Base-by-base conservation (phyloP, 176 grass and related monocot genomes). In the Raddia guianensis region DNA sequence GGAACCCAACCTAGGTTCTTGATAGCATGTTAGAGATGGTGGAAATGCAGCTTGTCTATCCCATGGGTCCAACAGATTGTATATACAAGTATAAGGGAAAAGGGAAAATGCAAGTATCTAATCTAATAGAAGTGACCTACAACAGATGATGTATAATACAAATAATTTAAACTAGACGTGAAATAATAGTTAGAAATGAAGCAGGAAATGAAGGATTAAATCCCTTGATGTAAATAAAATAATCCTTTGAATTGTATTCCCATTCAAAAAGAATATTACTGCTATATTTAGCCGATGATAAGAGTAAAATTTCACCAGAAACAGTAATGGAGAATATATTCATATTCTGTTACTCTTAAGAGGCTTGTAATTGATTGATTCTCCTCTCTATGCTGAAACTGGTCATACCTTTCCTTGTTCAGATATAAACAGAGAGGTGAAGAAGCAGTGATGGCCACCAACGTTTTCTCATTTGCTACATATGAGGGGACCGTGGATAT, bases 351-450 rank as follows among this genome's bases (percentile, higher is more conserved):
- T 79, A 54, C 42, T 68, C 44, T 49, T 82, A 66, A 67, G 44
- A 74, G 53, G 37, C 12, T 40, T 80, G 34, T 75, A 51, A 51
- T 79, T 84, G 63, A 79, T 84, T 54, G 79, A 66, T 63, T 55
- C 33, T 64, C 1, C 48, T 90, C 27, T 85, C 32, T 78, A 27
- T 48, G 18, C 47, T 42, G 45, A 34, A 60, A 49, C 62, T 2
- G 51, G 52, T 68, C 43, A 79, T 81, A 67, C 37, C 68, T 72
- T 43, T 89, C 33, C 47, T 78, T 70, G 73, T 84, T 92, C 88
- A 98, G 96, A 89, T 93, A 93, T 81, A 98, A 93, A 84, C 96
- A 98, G 77, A 94, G 92, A 84, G 96, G 96, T 84, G 91, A 98
- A 84, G 90, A 93, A 78, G 96, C 96, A 70, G 76, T 90, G 49